Evolutionary conservation across 2,329 filamentous ascomycete species (phyloP).

Genomic region (Aspergillus sp.): DNA sequence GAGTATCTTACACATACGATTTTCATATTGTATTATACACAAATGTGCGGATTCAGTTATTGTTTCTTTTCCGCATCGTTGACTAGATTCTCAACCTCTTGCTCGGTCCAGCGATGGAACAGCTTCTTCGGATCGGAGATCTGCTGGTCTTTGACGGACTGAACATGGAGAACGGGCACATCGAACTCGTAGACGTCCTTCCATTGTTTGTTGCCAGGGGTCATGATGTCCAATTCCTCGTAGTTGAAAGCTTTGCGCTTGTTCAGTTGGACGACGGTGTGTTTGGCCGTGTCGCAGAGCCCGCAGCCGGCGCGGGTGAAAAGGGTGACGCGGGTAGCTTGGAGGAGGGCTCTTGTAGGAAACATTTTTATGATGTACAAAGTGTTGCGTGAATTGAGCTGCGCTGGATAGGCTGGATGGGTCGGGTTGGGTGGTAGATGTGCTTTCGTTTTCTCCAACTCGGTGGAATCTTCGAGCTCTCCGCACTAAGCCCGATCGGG

Average conservation of each 20-base stretch:
- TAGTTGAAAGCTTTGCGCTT: conserved; percentile 50
- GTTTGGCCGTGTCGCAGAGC: conserved; percentile 56
- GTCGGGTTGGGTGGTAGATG: background rate
- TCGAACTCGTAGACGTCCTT: conserved; percentile 58
- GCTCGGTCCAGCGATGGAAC: conserved; percentile 56
- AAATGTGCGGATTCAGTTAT: background rate
- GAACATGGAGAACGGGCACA: conserved; percentile 57
- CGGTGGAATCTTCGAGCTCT: conserved; percentile 37
- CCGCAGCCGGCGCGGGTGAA: conserved; percentile 56
- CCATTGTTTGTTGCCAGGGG: conserved; percentile 48
- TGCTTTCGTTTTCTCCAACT: background rate
- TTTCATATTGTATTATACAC: background rate
- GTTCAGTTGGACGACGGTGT: conserved; percentile 48
- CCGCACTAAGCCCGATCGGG: conserved; percentile 29
- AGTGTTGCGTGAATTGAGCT: background rate
- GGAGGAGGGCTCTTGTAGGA: conserved; percentile 23
- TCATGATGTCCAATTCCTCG: conserved; percentile 55
- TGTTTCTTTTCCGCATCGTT: conserved; percentile 38
- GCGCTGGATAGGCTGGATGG: background rate
- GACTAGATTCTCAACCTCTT: conserved; percentile 50
- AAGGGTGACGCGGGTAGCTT: conserved; percentile 46
- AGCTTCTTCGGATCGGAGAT: conserved; percentile 56
- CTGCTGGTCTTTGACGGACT: conserved; percentile 38
- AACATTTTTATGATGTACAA: conserved; percentile 17
- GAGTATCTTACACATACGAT: too few relatives aligned